phyloP scores from a whole-genome alignment of 1,284 basidiomycete genomes.

The Cryptococcus depauperatus region DNA sequence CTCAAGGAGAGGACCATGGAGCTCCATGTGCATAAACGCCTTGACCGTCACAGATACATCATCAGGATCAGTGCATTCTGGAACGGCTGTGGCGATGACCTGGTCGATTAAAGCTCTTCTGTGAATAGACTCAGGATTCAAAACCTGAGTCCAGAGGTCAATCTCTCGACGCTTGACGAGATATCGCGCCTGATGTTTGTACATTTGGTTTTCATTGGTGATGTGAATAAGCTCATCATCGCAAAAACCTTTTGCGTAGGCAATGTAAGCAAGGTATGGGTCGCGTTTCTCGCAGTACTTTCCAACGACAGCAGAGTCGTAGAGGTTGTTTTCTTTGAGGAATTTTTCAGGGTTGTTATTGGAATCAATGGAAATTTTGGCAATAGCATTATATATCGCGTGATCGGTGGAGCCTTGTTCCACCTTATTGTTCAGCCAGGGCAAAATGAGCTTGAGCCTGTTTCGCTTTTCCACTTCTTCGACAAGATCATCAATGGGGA shows the following conservation, averaged over 20 bases:
- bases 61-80: slow-evolving; percentile 95
- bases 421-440: slow-evolving; percentile 91
- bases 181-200: slow-evolving; percentile 98
- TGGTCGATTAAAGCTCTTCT: slow-evolving; percentile 93
- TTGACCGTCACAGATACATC: slow-evolving; percentile 99
- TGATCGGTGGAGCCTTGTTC: slow-evolving; percentile 87
- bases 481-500: slow-evolving; percentile 96
- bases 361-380: slow-evolving; percentile 97
- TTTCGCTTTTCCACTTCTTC: slow-evolving; percentile 96
- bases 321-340: slow-evolving; percentile 94
- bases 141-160: slow-evolving; percentile 95
- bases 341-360: slow-evolving; percentile 97
- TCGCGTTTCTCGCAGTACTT: slow-evolving; percentile 99
- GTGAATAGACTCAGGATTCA: slow-evolving; percentile 81
- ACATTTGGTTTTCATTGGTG: slow-evolving; percentile 99
- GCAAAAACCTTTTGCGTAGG: slow-evolving; percentile 98
- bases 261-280: slow-evolving; percentile 97
- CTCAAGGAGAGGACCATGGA: slow-evolving; percentile 96
- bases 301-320: slow-evolving; percentile 92
- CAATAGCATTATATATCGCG: slow-evolving; percentile 90
- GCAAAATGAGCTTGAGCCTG: slow-evolving; percentile 89
- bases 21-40: slow-evolving; percentile 93
- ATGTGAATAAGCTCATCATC: slow-evolving; percentile 96
- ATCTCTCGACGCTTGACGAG: slow-evolving; percentile 92
- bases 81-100: slow-evolving; percentile 87